phyloP scores from a whole-genome alignment of 1,139 yeast species.

The Pichia kudriavzevii region DNA sequence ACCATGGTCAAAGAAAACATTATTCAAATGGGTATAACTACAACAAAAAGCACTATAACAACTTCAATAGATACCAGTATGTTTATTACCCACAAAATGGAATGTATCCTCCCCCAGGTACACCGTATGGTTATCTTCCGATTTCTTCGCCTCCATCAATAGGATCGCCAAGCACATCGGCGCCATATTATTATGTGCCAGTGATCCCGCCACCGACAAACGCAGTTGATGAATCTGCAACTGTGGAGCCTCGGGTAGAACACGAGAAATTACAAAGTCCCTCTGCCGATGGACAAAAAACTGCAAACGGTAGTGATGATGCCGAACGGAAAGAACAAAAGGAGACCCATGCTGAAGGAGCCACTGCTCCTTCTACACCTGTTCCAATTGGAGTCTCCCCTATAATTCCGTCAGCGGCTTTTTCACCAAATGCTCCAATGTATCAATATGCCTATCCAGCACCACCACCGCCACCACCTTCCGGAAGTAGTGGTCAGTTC shows the following conservation, averaged over 20 bases:
- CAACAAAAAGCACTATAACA: conserved; percentile 1
- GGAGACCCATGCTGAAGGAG: no score
- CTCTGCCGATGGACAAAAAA: no score
- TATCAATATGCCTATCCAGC: conserved; percentile 14
- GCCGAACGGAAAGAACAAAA: no score
- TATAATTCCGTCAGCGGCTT: conserved; percentile 1
- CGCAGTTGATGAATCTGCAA: background rate
- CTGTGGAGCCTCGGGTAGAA: background rate
- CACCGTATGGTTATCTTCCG: conserved; percentile 9
- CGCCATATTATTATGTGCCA: conserved; percentile 14
- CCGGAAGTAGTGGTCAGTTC: conserved; percentile 2
- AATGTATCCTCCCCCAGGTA: conserved; percentile 1
- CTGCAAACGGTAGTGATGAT: no score
- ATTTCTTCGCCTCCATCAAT: conserved; percentile 5
- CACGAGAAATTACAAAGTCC: no score
- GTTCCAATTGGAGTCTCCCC: conserved; percentile 3
- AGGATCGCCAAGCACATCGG: conserved; percentile 5
- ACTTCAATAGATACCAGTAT: conserved; percentile 2
- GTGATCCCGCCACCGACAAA: conserved; percentile 4
- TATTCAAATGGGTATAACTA: background rate
- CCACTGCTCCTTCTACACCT: background rate
- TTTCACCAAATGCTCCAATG: background rate
- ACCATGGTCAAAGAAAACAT: background rate
- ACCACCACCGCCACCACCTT: no score
- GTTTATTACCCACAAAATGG: conserved; percentile 3